Evolutionary conservation across 1,139 yeast species (phyloP).

Genomic region (Candida sanyaensis): DNA sequence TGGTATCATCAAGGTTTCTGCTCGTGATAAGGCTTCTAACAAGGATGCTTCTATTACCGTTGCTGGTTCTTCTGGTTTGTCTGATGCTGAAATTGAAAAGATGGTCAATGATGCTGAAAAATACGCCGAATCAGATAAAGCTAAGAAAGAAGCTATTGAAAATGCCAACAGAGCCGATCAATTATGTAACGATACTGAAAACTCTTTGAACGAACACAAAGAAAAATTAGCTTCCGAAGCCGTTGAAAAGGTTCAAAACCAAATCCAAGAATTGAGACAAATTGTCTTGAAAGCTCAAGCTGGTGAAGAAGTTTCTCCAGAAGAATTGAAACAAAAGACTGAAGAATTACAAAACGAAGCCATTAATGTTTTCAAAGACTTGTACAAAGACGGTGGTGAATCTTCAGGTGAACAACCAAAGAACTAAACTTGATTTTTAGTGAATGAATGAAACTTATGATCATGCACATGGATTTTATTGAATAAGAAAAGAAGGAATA

Average conservation of each 20-base stretch:
- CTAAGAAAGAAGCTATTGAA: slow-evolving; percentile 92
- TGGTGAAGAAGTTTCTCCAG: slow-evolving; percentile 83
- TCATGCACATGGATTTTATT: background rate
- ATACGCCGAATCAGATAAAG: slow-evolving; percentile 95
- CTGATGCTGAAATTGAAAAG: slow-evolving; percentile 95
- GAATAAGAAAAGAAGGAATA: background rate
- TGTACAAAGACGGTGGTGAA: slow-evolving; percentile 66
- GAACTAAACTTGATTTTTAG: slow-evolving; percentile 28
- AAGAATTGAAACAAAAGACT: slow-evolving; percentile 87
- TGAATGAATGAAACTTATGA: background rate
- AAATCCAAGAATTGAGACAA: slow-evolving; percentile 82
- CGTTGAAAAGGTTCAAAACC: slow-evolving; percentile 81
- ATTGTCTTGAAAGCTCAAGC: slow-evolving; percentile 90
- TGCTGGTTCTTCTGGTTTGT: slow-evolving; percentile 97
- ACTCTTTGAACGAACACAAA: slow-evolving; percentile 90
- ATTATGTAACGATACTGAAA: slow-evolving; percentile 94
- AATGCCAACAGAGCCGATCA: slow-evolving; percentile 97
- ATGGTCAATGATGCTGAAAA: slow-evolving; percentile 99
- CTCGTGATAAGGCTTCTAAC: slow-evolving; percentile 97
- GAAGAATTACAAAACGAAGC: slow-evolving; percentile 94
- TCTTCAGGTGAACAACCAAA: slow-evolving; percentile 41
- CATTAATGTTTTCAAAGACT: slow-evolving; percentile 91
- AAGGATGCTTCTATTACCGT: slow-evolving; percentile 98
- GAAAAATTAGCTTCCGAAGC: slow-evolving; percentile 88
- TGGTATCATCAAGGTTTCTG: slow-evolving; percentile 98